These are phyloP conservation scores for Endocalyx cinctus DNA, from an alignment of 2,329 filamentous ascomycete species.

Conservation along the genomic window DNA sequence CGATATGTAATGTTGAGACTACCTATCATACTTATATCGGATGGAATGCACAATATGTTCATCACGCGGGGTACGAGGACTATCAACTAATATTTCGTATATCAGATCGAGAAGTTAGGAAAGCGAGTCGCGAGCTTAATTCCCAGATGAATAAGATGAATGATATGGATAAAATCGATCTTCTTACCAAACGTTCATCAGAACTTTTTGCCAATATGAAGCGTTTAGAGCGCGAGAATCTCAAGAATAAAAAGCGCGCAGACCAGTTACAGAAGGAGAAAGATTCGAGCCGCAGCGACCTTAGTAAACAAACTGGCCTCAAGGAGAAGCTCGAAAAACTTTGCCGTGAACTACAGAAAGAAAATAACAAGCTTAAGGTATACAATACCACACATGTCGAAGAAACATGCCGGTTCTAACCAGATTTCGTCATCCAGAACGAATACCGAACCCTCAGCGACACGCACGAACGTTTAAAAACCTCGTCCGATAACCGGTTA, in stretches of 20 bases:
- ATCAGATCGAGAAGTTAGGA: slow-evolving; percentile 41
- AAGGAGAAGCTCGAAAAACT: slow-evolving; percentile 98
- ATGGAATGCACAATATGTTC: too few relatives aligned
- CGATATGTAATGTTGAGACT: too few relatives aligned
- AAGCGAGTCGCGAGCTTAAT: slow-evolving; percentile 85
- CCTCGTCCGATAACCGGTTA: slow-evolving; percentile 80
- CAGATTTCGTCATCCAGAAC: slow-evolving; percentile 48
- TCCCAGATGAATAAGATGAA: slow-evolving; percentile 88
- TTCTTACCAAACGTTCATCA: slow-evolving; percentile 84
- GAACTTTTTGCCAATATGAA: slow-evolving; percentile 95
- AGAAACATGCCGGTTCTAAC: slow-evolving; percentile 2
- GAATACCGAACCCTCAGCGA: slow-evolving; percentile 92
- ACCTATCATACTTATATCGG: too few relatives aligned
- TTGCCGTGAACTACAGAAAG: slow-evolving; percentile 87
- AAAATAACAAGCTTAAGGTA: slow-evolving; percentile 98
- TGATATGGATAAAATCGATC: slow-evolving; percentile 85
- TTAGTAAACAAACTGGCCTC: slow-evolving; percentile 83
- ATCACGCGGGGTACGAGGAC: too few relatives aligned
- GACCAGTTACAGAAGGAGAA: slow-evolving; percentile 96
- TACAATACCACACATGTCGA: slow-evolving; percentile 14
- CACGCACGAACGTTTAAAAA: slow-evolving; percentile 75
- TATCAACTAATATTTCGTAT: too few relatives aligned
- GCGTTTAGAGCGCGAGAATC: slow-evolving; percentile 85
- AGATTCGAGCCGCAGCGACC: slow-evolving; percentile 79
- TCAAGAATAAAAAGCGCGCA: slow-evolving; percentile 92